These are phyloP conservation scores for Aspergillus japonicus DNA, from an alignment of 2,329 filamentous ascomycete species.

Conservation along the genomic window DNA sequence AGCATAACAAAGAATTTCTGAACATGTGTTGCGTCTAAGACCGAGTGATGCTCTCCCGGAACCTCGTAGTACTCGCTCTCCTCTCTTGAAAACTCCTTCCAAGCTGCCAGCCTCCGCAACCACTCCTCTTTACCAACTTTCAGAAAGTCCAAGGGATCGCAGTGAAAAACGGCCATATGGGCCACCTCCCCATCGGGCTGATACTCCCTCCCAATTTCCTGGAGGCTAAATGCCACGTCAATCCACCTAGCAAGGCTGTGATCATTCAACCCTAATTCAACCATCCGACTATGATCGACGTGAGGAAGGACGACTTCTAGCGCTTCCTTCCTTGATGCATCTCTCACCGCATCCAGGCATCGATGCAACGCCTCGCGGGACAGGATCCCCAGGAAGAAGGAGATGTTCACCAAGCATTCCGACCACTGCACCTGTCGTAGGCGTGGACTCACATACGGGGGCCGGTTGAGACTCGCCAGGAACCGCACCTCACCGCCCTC, in stretches of 20 bases:
- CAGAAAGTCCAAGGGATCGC: conserved; percentile 21
- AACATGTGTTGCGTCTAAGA: too few species aligned
- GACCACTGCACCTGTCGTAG: conserved; percentile 44
- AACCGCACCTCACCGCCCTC: conserved; percentile 43
- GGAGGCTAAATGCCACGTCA: conserved; percentile 36
- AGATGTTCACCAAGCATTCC: conserved; percentile 41
- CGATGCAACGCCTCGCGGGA: not conserved
- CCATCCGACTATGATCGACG: conserved; percentile 7
- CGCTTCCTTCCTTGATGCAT: conserved; percentile 11
- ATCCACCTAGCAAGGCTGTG: conserved; percentile 31
- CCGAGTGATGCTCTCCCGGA: not conserved
- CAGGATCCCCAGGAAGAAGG: conserved; percentile 43
- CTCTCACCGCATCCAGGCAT: conserved; percentile 21
- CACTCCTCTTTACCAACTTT: conserved; percentile 13
- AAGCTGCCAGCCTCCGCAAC: not conserved
- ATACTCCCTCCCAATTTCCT: conserved; percentile 44
- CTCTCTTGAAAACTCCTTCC: not conserved
- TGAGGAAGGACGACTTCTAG: conserved; percentile 9
- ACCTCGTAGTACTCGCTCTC: not conserved
- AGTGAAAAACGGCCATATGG: conserved; percentile 43
- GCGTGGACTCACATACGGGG: conserved; percentile 48
- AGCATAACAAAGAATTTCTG: too few species aligned
- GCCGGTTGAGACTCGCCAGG: conserved; percentile 49
- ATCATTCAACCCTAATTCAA: conserved; percentile 22
- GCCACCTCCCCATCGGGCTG: conserved; percentile 42